phyloP scores from a whole-genome alignment of 2,329 filamentous ascomycete genomes.

The Botrytis sinoallii region DNA sequence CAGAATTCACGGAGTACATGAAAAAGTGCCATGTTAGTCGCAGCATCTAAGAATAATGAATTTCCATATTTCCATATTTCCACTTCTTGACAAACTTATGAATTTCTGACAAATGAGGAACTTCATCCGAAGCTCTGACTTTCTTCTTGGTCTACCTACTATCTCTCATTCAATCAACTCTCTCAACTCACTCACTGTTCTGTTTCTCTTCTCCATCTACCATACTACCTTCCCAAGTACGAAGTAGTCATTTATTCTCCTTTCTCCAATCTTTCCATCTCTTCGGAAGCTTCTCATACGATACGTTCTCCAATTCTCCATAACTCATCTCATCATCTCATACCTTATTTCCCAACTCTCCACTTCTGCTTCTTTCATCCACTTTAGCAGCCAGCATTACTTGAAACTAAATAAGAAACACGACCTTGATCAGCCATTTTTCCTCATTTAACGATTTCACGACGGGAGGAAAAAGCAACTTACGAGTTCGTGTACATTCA shows the following conservation, averaged over 20 bases:
- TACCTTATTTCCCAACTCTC: neutral
- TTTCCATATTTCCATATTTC: neutral
- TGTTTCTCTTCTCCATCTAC: neutral
- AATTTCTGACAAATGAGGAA: conserved; percentile 16
- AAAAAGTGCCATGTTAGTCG: neutral
- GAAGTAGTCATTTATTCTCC: neutral
- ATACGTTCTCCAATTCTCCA: neutral
- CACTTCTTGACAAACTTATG: neutral
- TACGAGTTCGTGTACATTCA: conserved; percentile 26
- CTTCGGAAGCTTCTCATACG: neutral
- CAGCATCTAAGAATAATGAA: neutral
- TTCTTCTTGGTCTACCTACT: neutral
- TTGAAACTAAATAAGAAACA: neutral
- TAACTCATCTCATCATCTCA: conserved; percentile 9
- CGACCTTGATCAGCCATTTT: neutral
- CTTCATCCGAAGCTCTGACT: conserved; percentile 9
- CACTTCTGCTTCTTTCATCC: neutral
- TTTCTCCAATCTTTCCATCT: neutral
- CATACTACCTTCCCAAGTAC: neutral
- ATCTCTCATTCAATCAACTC: neutral
- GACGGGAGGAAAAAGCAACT: conserved; percentile 26
- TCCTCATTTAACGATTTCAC: conserved; percentile 25
- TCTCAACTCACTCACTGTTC: neutral
- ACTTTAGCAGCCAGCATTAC: neutral
- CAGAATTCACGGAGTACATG: neutral